These are phyloP conservation scores for Fusarium verrucosum DNA, from an alignment of 2,329 filamentous ascomycete genomes.

Conservation along the genomic window DNA sequence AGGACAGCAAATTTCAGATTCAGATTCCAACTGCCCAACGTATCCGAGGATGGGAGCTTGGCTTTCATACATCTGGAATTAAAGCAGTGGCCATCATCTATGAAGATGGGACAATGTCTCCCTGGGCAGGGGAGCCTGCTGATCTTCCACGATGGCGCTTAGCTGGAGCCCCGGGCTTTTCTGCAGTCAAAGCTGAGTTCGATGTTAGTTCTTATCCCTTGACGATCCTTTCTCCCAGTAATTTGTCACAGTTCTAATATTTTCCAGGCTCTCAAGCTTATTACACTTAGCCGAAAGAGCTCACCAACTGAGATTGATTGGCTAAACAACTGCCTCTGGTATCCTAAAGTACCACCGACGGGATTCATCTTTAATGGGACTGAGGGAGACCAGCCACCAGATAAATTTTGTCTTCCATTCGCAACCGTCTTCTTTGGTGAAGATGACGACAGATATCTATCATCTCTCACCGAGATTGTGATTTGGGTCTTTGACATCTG, in stretches of 20 bases:
- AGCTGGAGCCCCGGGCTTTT: neutral
- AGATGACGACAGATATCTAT: neutral
- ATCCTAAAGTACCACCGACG: neutral
- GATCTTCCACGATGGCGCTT: neutral
- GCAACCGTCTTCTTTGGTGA: neutral
- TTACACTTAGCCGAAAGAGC: accelerated
- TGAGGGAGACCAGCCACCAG: neutral
- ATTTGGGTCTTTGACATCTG: neutral
- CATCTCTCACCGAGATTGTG: neutral
- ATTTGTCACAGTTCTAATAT: no score
- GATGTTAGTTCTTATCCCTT: neutral
- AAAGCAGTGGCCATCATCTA: no score
- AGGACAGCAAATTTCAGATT: no score
- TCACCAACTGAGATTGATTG: neutral
- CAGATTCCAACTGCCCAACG: no score
- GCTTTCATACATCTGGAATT: no score
- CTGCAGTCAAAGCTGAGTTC: neutral
- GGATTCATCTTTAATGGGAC: neutral
- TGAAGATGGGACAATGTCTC: neutral
- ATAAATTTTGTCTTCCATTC: neutral
- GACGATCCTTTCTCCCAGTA: no score
- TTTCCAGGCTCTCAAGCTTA: neutral
- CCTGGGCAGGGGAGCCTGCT: neutral
- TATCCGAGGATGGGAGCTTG: no score
- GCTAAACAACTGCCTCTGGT: neutral